Base-by-base conservation (phyloP, 1,284 basidiomycete species). In the Calocybe gambosa region DNA sequence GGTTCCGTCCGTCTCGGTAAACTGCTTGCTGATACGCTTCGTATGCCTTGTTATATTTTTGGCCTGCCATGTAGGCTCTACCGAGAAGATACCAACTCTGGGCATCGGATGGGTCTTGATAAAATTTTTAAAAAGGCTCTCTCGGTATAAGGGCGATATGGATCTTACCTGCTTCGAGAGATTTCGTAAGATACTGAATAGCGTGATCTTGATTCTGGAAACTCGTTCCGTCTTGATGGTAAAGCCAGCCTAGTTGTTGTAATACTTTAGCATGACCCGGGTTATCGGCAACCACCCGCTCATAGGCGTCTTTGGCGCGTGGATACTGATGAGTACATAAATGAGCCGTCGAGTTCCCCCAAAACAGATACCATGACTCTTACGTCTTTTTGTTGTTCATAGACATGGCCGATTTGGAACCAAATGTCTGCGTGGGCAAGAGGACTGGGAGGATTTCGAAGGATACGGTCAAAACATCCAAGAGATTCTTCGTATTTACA, bases 371-470 rank as follows among this genome's bases (percentile, higher is more conserved):
- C 18, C 34, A 0, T 1, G 18, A 18, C 20, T 75, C 85, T 70
- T 61, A 93, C 90, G 63, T 96, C 92, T 65, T 93, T 89, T 66
- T 94, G 89, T 62, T 95, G 92, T 67, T 99, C 96, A 60, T 93
- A 93, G 15, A 99, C 95, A 62, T 99, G 96, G 1, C 96, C 95
- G 52, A 99, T 97, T 69, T 99, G 96, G 80, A 99, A 99, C 92
- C 93, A 98, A 53, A 99, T 98, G 60, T 99, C 94, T 55, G 93
- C 92, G 60, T 95, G 90, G 12, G 95, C 95, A 28, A 99, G 82
- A 0, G 96, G 95, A 54, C 83, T 86, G 12, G 96, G 95, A 3
- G 96, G 95, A 59, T 93, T 95, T 57, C 88, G 85, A 50, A 99
- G 81, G 50, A 99, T 99, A 60, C 90, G 91, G 59, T 94, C 90